Base-by-base conservation (phyloP, 805 yeast genomes). In the Candida koratica region DNA sequence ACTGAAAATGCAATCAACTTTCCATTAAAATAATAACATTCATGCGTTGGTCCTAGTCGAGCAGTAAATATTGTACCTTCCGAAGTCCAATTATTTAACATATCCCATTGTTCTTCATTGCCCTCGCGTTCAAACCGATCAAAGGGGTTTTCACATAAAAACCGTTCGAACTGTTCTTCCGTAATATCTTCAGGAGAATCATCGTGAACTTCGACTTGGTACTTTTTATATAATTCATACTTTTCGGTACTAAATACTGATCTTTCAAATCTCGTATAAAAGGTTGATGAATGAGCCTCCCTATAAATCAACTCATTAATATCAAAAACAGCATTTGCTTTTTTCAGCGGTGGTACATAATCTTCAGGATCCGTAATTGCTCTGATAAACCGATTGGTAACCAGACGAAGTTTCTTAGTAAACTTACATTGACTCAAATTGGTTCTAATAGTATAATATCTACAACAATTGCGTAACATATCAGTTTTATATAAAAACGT, bases 381-480 rank as follows among this genome's bases (percentile, higher is more conserved):
- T 19, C 61, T 60, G 13, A 64, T 69, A 47, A 85, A 83, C 44
- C 81, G 65, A 47, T 82, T 84, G 4, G 86, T 52, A 3, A 71
- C 68, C 39, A 79, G 77, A 25, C 87, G 69, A 38, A 79, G 81
- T 32, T 84, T 89, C 52, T 85, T 86, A 16, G 67, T 60, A 5
- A 80, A 55, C 24, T 66, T 64, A 46, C 79, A 67, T 17, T 55
- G 49, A 0, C 51, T 51, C 12, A 73, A 56, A 15, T 64, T 64
- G 0, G 94, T 79, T 36, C 96, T 56, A 12, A 88, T 84, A 0
- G 96, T 81, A 53, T 77, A 85, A 55, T 79, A 70, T 14, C 89
- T 69, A 48, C 97, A 88, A 53, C 97, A 88, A 27, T 77, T 76
- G 25, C 88, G 57, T 19, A 82, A 51, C 42, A 77, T 56, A 53